Base-by-base conservation (phyloP, 2,329 filamentous ascomycete species). In the Alternaria tenuissima region DNA sequence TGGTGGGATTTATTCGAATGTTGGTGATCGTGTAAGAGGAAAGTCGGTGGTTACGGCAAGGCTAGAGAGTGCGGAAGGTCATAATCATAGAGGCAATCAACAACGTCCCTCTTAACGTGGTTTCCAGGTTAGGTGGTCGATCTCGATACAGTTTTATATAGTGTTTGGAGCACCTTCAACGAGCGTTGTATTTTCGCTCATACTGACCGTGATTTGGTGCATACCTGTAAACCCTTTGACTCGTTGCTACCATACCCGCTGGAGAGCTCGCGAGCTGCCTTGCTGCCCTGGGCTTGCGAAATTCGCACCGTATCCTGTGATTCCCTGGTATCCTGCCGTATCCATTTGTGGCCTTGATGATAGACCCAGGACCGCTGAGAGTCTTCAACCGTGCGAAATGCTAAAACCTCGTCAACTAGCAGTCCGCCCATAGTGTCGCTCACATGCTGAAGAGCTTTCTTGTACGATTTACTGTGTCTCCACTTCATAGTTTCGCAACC, bases 241-340 rank as follows among this genome's bases (percentile, higher is more conserved):
- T 20, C 18, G 14, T 48, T 6, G 12, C n/a, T 24, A 48, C 20
- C 7, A 9, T 6, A 16, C 4, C 7, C 3, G 5, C 3, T 22
- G 7, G 20, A 22, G 28, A 7, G 7, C 18, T 18, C 26, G 34
- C 3, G 0, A n/a, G 12, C 0, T 8, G 11, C 0, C 0, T 32
- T 47, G 4, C 12, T 4, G 11, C 12, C 18, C 0, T 1, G 2
- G 7, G 2, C 28, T 34, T 48, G n/a, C 7, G 3, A n/a, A 16
- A 22, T 9, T 4, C 8, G 28, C n/a, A 22, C 18, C 18, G 14
- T 3, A 0, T 6, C 5, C 11, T 7, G 3, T 6, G 8, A 11
- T 9, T 8, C 44, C 11, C 11, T 34, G 16, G n/a, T 16, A 34
- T n/a, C 44, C 7, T 34, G 7, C 7, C 6, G 8, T 7, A 34